These are phyloP conservation scores for Pythium oligandrum DNA, from an alignment of 352 stramenopile genomes.

Conservation along the genomic window DNA sequence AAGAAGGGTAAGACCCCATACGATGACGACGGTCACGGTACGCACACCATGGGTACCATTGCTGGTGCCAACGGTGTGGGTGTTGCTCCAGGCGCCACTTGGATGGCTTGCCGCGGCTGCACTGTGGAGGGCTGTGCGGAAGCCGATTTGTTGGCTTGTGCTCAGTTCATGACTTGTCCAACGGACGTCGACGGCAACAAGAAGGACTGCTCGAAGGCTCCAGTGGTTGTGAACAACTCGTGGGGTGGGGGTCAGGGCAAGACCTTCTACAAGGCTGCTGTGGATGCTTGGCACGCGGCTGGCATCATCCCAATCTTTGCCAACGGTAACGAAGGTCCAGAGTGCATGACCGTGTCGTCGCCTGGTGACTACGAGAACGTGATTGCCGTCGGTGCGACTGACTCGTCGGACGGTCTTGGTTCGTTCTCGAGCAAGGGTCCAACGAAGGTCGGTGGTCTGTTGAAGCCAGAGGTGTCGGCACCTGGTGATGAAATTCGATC, in stretches of 20 bases:
- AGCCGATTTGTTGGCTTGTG: slow-evolving; percentile 14
- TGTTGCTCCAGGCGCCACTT: slow-evolving; percentile 16
- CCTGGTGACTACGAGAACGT: slow-evolving; percentile 18
- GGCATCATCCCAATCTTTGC: slow-evolving; percentile 24
- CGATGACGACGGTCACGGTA: slow-evolving; percentile 8
- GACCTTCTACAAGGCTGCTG: slow-evolving; percentile 4
- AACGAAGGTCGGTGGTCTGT: not conserved
- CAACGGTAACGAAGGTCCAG: slow-evolving; percentile 17
- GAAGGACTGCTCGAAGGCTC: slow-evolving; percentile 17
- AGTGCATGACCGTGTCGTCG: slow-evolving; percentile 4
- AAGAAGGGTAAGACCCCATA: slow-evolving; percentile 15
- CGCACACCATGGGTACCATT: slow-evolving; percentile 5
- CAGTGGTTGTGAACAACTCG: slow-evolving; percentile 18
- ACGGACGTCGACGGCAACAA: slow-evolving; percentile 11
- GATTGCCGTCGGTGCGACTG: slow-evolving; percentile 21
- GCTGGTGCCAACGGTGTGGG: slow-evolving; percentile 5
- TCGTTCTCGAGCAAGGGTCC: slow-evolving; percentile 14
- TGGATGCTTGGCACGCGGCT: slow-evolving; percentile 15
- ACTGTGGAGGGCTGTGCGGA: slow-evolving; percentile 14
- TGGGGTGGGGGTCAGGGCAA: slow-evolving; percentile 11
- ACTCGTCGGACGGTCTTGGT: slow-evolving; percentile 5
- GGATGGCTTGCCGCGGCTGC: slow-evolving; percentile 24
- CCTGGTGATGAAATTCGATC: slow-evolving; percentile 8
- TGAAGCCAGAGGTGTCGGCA: slow-evolving; percentile 16
- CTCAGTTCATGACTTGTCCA: slow-evolving; percentile 21